Percentiles rank a stretch among this genome's conserved stretches.
These are phyloP conservation scores for Ogataea glucozyma DNA, from an alignment of 805 yeast species.

Conservation along the genomic window DNA sequence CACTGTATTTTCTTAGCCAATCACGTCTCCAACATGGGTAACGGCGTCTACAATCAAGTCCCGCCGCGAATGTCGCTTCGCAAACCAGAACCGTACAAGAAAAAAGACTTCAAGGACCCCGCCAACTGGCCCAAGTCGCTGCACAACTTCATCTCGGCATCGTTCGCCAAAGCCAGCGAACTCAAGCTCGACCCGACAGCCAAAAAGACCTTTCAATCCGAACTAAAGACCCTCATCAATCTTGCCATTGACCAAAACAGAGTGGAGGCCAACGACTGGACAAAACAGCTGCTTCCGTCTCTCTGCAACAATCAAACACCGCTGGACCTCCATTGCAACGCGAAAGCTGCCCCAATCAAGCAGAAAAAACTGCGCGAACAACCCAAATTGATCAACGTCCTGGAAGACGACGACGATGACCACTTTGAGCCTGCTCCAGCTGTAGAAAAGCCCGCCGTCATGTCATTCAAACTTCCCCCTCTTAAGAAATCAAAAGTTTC, in stretches of 20 bases:
- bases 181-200: constrained; percentile 34
- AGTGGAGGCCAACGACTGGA: constrained; percentile 57
- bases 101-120: constrained; percentile 31
- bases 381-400: constrained; percentile 14
- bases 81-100: constrained; percentile 9
- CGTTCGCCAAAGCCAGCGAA: constrained; percentile 44
- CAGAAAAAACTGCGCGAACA: constrained; percentile 3
- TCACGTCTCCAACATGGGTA: background rate
- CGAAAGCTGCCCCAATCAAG: constrained; percentile 8
- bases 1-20: background rate
- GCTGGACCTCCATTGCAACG: constrained; percentile 25
- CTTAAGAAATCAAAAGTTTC: constrained; percentile 17
- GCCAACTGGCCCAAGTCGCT: constrained; percentile 56
- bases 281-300: constrained; percentile 49
- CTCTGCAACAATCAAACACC: constrained; percentile 17
- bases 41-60: constrained; percentile 24
- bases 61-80: constrained; percentile 25
- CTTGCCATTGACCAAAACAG: constrained; percentile 46
- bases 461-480: constrained; percentile 14
- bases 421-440: too few species aligned
- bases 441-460: too few species aligned
- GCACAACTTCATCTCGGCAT: constrained; percentile 48
- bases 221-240: constrained; percentile 51
- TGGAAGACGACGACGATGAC: constrained; percentile 9
- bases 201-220: constrained; percentile 45